Evolutionary conservation across 805 yeast species (phyloP).

Genomic region (Hyphopichia homilentoma): DNA sequence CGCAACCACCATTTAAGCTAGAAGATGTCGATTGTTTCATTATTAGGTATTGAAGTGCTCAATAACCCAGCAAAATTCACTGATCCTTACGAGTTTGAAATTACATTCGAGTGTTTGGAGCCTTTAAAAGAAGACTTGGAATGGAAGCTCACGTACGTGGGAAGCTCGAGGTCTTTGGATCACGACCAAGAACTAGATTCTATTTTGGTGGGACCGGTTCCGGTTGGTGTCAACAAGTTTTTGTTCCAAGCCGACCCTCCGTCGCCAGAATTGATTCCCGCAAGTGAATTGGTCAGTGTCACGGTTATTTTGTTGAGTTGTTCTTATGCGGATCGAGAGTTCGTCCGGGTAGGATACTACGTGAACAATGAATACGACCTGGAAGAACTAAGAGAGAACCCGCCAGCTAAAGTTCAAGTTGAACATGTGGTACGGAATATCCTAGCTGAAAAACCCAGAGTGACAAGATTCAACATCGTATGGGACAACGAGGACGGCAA

Average conservation of each 20-base stretch:
- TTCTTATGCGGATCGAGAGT: conserved; percentile 88
- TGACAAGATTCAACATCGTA: conserved; percentile 91
- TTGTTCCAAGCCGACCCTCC: conserved; percentile 96
- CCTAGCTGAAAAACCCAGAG: conserved; percentile 95
- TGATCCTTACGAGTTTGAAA: conserved; percentile 93
- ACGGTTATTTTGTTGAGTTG: conserved; percentile 92
- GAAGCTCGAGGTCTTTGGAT: conserved; percentile 88
- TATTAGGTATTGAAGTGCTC: conserved; percentile 85
- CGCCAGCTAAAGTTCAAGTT: conserved; percentile 90
- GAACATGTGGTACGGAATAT: conserved; percentile 93
- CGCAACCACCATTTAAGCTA: too few species aligned
- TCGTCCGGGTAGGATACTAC: conserved; percentile 95
- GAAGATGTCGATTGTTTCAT: conserved; percentile 96
- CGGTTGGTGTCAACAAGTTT: conserved; percentile 94
- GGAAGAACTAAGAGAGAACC: conserved; percentile 89
- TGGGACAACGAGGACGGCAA: conserved; percentile 81
- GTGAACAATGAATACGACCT: conserved; percentile 95
- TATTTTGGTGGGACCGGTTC: conserved; percentile 96
- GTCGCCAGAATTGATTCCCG: conserved; percentile 92
- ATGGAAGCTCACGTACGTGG: conserved; percentile 97
- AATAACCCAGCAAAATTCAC: conserved; percentile 93
- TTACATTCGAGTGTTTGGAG: conserved; percentile 95
- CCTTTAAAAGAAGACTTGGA: conserved; percentile 89
- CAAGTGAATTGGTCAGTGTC: conserved; percentile 89
- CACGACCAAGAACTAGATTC: conserved; percentile 98